These are phyloP conservation scores for Sugiyamaella qingdaonensis DNA, from an alignment of 805 yeast genomes.

Conservation along the genomic window DNA sequence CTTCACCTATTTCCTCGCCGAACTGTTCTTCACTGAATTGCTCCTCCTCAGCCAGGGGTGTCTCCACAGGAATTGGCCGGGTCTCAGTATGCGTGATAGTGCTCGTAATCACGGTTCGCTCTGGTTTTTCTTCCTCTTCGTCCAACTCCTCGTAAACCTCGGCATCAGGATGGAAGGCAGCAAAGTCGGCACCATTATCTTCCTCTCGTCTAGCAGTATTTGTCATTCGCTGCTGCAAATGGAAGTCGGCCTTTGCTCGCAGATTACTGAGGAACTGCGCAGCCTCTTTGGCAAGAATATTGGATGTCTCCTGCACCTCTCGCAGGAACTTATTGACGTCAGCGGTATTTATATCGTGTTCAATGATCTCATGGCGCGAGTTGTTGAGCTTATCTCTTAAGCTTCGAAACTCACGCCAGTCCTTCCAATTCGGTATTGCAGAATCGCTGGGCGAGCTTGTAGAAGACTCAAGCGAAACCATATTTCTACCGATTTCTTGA, in stretches of 20 bases:
- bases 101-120: background rate
- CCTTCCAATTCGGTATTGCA: slow-evolving; percentile 23
- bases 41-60: too few species aligned
- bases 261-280: slow-evolving; percentile 35
- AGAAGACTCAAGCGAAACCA: slow-evolving; percentile 25
- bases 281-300: slow-evolving; percentile 40
- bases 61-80: background rate
- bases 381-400: slow-evolving; percentile 40
- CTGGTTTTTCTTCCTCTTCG: slow-evolving; percentile 7
- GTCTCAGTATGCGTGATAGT: slow-evolving; percentile 4
- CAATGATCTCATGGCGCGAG: slow-evolving; percentile 40
- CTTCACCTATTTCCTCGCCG: too few species aligned
- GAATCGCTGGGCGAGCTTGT: slow-evolving; percentile 1
- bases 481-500: slow-evolving; percentile 39
- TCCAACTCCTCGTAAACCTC: slow-evolving; percentile 22
- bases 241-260: slow-evolving; percentile 22
- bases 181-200: slow-evolving; percentile 22
- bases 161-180: slow-evolving; percentile 24
- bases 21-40: too few species aligned
- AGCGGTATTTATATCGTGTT: slow-evolving; percentile 37
- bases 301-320: slow-evolving; percentile 43
- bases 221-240: slow-evolving; percentile 20
- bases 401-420: slow-evolving; percentile 42
- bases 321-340: slow-evolving; percentile 37
- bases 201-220: slow-evolving; percentile 12